Base-by-base conservation (phyloP, 208 protist genomes). In the Wallacemonas sp. region DNA sequence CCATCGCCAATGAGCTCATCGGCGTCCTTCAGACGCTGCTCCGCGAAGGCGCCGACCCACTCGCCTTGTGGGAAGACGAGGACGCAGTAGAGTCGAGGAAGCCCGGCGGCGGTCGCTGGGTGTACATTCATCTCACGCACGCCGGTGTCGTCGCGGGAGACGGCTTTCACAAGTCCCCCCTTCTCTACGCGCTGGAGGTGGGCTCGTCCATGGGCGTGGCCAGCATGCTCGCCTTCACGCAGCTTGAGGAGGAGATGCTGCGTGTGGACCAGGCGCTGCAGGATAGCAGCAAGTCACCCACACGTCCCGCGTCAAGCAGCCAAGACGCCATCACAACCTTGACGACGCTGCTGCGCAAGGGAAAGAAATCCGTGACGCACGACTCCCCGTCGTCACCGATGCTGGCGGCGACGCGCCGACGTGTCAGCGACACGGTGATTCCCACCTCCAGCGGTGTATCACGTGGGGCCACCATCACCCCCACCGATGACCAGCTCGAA, bases 1-100 rank as follows among this genome's bases (percentile, higher is more conserved):
- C 71, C n/a, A 63, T 83, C 22, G 48, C 64, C 21, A 68, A 68
- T 15, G 64, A 55, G 30, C 46, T 61, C n/a, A 32, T 79, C 22
- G 72, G 77, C 3, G 57, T 73, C 21, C 29, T 79, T 52, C 78
- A 76, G 55, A 79, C 72, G 0, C 63, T 83, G 9, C 58, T 83
- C 30, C 73, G 72, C 19, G 58, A 61, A 8, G 77, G 68, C 15
- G 77, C 77, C 8, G 66, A 79, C 61, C 72, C 77, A 15, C 62
- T 81, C 19, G 48, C 42, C 17, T 36, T 46, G 4, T 58, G 34
- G 21, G 66, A 73, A 58, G 9, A 60, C 5, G 44, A 48, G 22
- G 50, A 57, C 50, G 32, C 4, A 3, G 50, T 13, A 3, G 50
- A 57, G 29, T 13, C 21, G n/a, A 12, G 21, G 44, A 30, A 26